These are phyloP conservation scores for Flammula alnicola DNA, from an alignment of 1,284 basidiomycete species.

Conservation along the genomic window DNA sequence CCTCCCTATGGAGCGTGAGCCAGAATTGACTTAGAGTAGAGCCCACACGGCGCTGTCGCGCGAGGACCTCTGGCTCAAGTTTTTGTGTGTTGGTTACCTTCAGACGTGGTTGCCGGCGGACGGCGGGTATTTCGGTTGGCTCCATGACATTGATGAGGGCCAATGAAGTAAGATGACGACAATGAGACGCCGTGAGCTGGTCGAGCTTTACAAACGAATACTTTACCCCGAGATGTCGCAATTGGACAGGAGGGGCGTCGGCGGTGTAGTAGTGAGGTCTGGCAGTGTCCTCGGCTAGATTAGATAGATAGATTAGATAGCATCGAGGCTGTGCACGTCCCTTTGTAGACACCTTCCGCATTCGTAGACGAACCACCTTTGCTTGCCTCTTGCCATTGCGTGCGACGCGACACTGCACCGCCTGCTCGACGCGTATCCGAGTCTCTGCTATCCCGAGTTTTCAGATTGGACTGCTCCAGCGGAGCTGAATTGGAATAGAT, in stretches of 20 bases:
- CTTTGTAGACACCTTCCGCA: no score
- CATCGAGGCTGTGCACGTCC: no score
- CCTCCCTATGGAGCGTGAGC: background rate
- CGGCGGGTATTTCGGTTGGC: background rate
- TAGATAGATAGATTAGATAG: no score
- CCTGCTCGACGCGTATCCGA: no score
- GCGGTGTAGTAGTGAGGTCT: background rate
- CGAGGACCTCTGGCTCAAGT: background rate
- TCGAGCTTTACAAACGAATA: conserved; percentile 7
- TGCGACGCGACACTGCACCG: no score
- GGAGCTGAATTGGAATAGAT: no score
- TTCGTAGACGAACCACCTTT: no score
- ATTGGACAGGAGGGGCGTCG: conserved; percentile 2
- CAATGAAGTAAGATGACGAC: conserved; percentile 9
- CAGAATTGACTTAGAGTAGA: conserved; percentile 6
- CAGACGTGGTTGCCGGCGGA: no score
- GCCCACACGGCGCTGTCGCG: background rate
- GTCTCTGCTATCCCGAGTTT: no score
- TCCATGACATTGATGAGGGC: conserved; percentile 7
- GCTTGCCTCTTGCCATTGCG: no score
- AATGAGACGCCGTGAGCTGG: background rate
- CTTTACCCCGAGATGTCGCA: background rate
- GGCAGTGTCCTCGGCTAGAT: no score
- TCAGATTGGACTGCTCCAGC: no score
- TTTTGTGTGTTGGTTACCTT: background rate